These are phyloP conservation scores for Phytophthora kernoviae DNA, from an alignment of 352 stramenopile genomes.

Conservation along the genomic window DNA sequence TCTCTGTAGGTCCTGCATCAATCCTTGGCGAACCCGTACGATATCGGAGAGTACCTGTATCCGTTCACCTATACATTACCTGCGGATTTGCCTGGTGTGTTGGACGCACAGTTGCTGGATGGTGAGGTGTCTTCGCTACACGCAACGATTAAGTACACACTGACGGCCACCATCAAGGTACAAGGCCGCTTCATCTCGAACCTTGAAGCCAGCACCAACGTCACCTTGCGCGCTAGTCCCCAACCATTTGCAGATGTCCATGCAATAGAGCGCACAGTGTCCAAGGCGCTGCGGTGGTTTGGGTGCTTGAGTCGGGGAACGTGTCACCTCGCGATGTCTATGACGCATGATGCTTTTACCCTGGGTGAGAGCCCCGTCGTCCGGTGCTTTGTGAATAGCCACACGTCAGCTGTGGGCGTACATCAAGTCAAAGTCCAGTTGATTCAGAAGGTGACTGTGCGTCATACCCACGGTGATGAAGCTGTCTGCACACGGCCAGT, in stretches of 20 bases:
- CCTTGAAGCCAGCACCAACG: conserved; percentile 57
- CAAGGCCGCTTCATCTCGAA: conserved; percentile 73
- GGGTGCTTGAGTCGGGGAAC: conserved; percentile 60
- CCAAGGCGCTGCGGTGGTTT: conserved; percentile 62
- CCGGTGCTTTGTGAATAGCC: conserved; percentile 78
- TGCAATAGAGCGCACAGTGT: conserved; percentile 63
- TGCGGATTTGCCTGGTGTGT: conserved; percentile 51
- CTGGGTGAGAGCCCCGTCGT: conserved; percentile 64
- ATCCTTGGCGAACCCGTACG: conserved; percentile 53
- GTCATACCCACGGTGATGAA: conserved; percentile 37
- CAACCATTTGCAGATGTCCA: conserved; percentile 20
- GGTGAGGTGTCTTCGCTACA: conserved; percentile 57
- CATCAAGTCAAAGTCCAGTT: conserved; percentile 55
- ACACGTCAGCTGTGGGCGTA: conserved; percentile 57
- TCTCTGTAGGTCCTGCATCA: conserved; percentile 49
- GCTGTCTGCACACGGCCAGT: conserved; percentile 49
- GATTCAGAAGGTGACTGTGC: conserved; percentile 67
- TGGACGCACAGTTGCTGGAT: conserved; percentile 62
- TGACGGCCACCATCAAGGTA: conserved; percentile 72
- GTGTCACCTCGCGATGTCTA: conserved; percentile 65
- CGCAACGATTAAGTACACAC: conserved; percentile 77
- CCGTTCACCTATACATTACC: conserved; percentile 69
- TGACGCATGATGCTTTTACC: conserved; percentile 65
- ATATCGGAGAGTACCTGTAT: conserved; percentile 72
- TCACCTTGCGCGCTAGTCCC: conserved; percentile 49